Evolutionary conservation across 805 yeast genomes (phyloP).

Genomic region (Maudiozyma turicensis): DNA sequence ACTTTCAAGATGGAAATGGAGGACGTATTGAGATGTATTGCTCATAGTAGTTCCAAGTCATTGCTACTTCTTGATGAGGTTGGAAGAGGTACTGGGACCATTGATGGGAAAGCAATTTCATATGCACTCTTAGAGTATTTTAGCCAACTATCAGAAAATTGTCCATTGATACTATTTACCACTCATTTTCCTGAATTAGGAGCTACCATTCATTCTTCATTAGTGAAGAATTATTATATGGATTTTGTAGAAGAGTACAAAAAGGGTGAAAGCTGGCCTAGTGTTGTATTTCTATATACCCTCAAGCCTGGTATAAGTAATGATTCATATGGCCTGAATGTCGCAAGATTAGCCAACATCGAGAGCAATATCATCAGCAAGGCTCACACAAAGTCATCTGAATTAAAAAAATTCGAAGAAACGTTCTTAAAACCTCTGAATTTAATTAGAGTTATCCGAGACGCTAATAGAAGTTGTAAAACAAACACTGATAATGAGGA

Average conservation of each 20-base stretch:
- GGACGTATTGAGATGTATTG: conserved; percentile 81
- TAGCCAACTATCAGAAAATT: conserved; percentile 25
- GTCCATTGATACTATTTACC: conserved; percentile 61
- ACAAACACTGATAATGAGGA: background rate
- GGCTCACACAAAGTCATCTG: conserved; percentile 33
- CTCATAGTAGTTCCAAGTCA: conserved; percentile 68
- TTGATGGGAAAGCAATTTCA: conserved; percentile 79
- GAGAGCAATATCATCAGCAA: conserved; percentile 36
- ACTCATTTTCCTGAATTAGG: conserved; percentile 74
- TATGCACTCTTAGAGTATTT: conserved; percentile 58
- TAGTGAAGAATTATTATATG: conserved; percentile 61
- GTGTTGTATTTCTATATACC: conserved; percentile 44
- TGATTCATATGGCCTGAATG: conserved; percentile 76
- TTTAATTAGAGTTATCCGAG: background rate
- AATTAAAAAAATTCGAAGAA: conserved; percentile 7
- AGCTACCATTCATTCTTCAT: conserved; percentile 31
- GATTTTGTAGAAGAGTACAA: conserved; percentile 42
- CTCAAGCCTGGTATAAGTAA: conserved; percentile 41
- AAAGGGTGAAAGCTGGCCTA: conserved; percentile 29
- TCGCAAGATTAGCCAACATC: conserved; percentile 66
- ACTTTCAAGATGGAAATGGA: conserved; percentile 95
- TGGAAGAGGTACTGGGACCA: conserved; percentile 83
- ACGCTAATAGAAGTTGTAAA: background rate
- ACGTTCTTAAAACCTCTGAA: background rate
- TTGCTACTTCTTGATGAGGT: conserved; percentile 87